These are phyloP conservation scores for Asterochloris erici DNA, from an alignment of 139 green algal species.

Conservation along the genomic window DNA sequence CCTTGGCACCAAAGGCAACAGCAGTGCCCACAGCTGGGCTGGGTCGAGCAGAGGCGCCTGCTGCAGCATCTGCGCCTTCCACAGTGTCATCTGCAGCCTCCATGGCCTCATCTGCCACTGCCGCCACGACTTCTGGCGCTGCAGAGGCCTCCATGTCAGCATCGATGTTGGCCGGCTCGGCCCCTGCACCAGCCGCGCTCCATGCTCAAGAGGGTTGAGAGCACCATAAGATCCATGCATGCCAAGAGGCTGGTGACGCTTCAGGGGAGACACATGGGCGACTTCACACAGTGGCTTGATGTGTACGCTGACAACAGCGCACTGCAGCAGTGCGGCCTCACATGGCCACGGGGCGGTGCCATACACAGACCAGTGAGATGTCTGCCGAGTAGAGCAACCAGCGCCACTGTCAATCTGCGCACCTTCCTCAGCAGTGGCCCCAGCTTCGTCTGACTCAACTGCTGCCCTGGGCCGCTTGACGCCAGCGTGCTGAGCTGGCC, in stretches of 20 bases:
- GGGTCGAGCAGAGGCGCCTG: conserved; percentile 29
- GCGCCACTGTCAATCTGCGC: no score
- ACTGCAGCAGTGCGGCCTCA: no score
- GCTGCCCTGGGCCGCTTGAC: no score
- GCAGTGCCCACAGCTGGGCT: conserved; percentile 25
- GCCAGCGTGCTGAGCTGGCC: no score
- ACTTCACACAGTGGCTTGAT: no score
- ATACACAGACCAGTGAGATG: no score
- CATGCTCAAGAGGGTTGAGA: background rate
- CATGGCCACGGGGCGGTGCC: no score
- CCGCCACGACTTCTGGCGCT: conserved; percentile 32
- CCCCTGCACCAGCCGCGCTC: background rate
- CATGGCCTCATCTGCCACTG: conserved; percentile 22
- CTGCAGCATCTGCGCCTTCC: background rate
- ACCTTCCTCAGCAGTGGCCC: no score
- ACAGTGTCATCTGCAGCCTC: background rate
- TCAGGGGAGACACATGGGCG: no score
- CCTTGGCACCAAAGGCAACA: background rate
- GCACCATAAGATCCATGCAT: background rate
- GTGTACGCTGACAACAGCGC: no score
- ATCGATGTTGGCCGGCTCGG: background rate
- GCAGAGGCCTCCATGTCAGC: background rate
- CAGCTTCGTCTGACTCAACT: no score
- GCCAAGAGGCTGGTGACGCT: background rate
- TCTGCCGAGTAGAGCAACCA: no score